phyloP scores from a whole-genome alignment of 1,284 basidiomycete genomes.

The Ganoderma multipileum region DNA sequence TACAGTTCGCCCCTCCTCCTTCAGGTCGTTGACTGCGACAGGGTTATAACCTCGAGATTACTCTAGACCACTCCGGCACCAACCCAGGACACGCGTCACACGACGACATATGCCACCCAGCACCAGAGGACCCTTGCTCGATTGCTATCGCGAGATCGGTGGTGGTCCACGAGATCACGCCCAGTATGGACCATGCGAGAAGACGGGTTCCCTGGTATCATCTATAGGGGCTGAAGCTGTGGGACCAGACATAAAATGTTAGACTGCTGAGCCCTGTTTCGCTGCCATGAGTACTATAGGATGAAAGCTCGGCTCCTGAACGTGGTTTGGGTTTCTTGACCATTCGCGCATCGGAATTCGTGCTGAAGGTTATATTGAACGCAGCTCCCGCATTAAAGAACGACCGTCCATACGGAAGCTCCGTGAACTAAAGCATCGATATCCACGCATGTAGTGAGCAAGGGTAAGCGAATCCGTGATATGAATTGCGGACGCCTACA shows the following conservation, averaged over 20 bases:
- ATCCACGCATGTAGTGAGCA: too few relatives aligned
- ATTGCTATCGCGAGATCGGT: too few relatives aligned
- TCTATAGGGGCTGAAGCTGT: not conserved
- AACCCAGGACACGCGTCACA: not conserved
- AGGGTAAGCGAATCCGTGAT: too few relatives aligned
- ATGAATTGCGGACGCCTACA: too few relatives aligned
- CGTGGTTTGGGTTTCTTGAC: not conserved
- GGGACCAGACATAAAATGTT: not conserved
- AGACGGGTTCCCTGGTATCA: not conserved
- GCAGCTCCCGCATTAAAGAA: too few relatives aligned
- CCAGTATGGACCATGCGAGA: not conserved
- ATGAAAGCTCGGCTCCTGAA: not conserved
- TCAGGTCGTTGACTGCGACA: not conserved
- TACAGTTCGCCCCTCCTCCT: too few relatives aligned
- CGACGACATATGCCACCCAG: not conserved
- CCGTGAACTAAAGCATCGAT: too few relatives aligned
- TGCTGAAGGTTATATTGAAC: too few relatives aligned
- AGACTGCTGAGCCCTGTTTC: not conserved
- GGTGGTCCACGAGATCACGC: too few relatives aligned
- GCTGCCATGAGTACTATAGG: too few relatives aligned
- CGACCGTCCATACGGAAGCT: too few relatives aligned
- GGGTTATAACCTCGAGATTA: not conserved
- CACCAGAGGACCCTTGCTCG: not conserved
- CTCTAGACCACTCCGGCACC: not conserved
- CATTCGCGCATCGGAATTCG: too few relatives aligned